phyloP scores from a whole-genome alignment of 495 filamentous ascomycete species.

The Usnea hakonensis region DNA sequence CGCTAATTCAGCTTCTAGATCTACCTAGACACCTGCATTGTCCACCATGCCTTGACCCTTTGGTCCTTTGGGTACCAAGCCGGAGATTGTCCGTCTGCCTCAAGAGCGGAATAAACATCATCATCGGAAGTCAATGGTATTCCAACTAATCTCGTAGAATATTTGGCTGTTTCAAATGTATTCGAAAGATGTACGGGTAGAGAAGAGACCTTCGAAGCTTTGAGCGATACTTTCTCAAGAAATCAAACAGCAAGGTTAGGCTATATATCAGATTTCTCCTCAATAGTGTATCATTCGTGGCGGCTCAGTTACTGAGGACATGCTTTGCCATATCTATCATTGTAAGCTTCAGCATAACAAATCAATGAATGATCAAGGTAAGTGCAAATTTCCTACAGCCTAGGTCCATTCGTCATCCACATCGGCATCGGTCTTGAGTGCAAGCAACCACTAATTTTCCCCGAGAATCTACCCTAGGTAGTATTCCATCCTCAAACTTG shows the following conservation, averaged over 20 bases:
- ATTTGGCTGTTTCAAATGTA: not conserved
- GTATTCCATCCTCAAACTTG: conserved; percentile 19
- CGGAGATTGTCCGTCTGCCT: conserved; percentile 6
- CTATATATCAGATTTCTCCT: conserved; percentile 11
- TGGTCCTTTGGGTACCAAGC: conserved; percentile 11
- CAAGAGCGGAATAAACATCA: conserved; percentile 8
- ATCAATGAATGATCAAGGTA: not conserved
- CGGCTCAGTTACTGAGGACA: conserved; percentile 6
- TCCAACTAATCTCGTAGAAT: not conserved
- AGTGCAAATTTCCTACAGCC: not conserved
- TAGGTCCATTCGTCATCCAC: conserved; percentile 21
- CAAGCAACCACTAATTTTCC: conserved; percentile 13
- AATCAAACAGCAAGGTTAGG: conserved; percentile 7
- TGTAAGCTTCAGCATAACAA: not conserved
- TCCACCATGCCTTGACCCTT: conserved; percentile 12
- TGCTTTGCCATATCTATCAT: conserved; percentile 11
- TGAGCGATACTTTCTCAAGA: conserved; percentile 10
- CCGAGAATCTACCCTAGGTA: conserved; percentile 19
- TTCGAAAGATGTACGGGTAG: conserved; percentile 7
- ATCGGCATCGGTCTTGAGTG: conserved; percentile 19
- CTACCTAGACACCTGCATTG: conserved; percentile 13
- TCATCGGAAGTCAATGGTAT: not conserved
- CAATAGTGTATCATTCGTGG: conserved; percentile 15
- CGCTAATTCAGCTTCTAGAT: not conserved
- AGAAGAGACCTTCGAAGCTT: conserved; percentile 7